phyloP scores from a whole-genome alignment of 2,329 filamentous ascomycete species.

The Colletotrichum sp. region DNA sequence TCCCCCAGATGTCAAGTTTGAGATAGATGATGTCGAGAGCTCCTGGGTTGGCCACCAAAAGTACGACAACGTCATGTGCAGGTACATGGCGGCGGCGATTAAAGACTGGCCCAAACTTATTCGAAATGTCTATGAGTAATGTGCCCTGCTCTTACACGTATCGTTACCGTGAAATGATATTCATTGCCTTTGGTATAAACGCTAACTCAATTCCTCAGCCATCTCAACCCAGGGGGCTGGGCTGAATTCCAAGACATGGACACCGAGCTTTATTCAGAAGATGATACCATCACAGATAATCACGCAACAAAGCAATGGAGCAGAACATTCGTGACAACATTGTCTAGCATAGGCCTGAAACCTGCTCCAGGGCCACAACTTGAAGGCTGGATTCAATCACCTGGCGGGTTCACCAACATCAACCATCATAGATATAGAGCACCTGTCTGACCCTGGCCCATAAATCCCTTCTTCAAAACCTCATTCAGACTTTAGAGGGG shows the following conservation, averaged over 20 bases:
- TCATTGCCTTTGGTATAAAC: no score
- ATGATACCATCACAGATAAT: conserved; percentile 20
- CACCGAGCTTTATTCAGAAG: conserved; percentile 22
- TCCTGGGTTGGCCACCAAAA: conserved; percentile 24
- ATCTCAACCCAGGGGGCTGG: conserved; percentile 37
- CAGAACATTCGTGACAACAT: conserved; percentile 30
- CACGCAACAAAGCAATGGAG: conserved; percentile 19
- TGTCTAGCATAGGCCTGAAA: not conserved
- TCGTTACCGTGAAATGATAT: no score
- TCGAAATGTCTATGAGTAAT: conserved; percentile 25
- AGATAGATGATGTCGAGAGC: conserved; percentile 38
- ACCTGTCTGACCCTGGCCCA: no score
- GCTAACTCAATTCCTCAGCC: no score
- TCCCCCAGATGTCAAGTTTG: conserved; percentile 38
- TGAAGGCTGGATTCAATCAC: conserved; percentile 30
- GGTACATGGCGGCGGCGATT: conserved; percentile 35
- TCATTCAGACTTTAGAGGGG: no score
- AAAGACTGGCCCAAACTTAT: conserved; percentile 31
- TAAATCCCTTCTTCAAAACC: no score
- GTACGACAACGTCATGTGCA: conserved; percentile 40
- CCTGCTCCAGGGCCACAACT: conserved; percentile 23
- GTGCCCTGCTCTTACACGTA: no score
- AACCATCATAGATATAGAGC: conserved; percentile 34
- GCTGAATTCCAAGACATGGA: conserved; percentile 27
- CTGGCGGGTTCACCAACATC: conserved; percentile 39